Percentiles rank a stretch among this genome's conserved stretches.
phyloP scores from a whole-genome alignment of 2,329 filamentous ascomycete species.

The Fusarium siculi region DNA sequence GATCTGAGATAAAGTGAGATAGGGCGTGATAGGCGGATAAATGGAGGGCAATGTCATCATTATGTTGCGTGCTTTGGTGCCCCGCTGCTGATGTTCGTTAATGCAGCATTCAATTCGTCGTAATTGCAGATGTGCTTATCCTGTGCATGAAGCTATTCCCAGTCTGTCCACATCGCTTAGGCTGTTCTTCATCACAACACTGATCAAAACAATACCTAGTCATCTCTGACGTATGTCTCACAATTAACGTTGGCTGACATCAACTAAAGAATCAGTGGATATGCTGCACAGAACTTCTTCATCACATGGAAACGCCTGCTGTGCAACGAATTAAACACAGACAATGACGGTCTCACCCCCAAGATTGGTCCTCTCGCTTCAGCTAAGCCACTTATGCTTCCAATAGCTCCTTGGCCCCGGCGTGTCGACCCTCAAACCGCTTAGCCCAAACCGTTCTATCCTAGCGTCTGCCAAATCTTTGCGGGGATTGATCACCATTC shows the following conservation, averaged over 20 bases:
- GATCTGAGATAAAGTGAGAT: neutral
- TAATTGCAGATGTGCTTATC: neutral
- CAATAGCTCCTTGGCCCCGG: neutral
- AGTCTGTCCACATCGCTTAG: neutral
- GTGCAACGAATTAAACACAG: neutral
- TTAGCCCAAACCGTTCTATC: neutral
- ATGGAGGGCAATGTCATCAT: conserved; percentile 11
- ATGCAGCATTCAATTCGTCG: neutral
- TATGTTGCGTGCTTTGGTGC: neutral
- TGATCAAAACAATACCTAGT: too few relatives aligned
- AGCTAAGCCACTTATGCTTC: neutral
- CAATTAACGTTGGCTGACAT: neutral
- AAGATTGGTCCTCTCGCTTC: conserved; percentile 7
- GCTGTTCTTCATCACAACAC: neutral
- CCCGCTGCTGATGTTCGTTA: conserved; percentile 5
- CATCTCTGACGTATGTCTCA: neutral
- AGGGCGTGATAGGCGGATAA: conserved; percentile 9
- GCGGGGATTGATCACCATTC: conserved; percentile 10
- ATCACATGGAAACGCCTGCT: neutral
- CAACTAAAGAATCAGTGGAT: neutral
- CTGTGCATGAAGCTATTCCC: neutral
- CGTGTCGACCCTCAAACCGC: neutral
- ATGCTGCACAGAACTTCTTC: neutral
- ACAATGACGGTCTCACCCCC: fast-evolving
- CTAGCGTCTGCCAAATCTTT: neutral